These are phyloP conservation scores for Neurospora intermedia DNA, from an alignment of 495 filamentous ascomycete genomes.

Conservation along the genomic window DNA sequence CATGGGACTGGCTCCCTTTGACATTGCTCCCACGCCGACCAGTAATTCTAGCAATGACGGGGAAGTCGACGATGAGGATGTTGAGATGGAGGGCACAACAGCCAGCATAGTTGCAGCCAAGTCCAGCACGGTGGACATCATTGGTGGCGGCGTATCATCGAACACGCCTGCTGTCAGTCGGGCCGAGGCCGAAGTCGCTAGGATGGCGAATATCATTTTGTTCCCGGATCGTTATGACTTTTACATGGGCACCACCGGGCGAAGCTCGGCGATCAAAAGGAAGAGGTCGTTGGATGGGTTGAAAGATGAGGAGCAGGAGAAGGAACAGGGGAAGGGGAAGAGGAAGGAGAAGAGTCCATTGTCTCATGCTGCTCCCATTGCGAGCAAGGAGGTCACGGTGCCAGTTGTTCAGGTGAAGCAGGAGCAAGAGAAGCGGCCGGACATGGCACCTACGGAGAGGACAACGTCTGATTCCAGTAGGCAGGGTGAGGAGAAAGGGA, in stretches of 20 bases:
- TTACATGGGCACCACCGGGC: constrained; percentile 26
- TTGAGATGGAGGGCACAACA: constrained; percentile 11
- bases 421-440: not conserved
- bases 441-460: not conserved
- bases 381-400: not conserved
- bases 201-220: constrained; percentile 39
- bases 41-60: not conserved
- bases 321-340: constrained; percentile 1
- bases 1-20: constrained; percentile 39
- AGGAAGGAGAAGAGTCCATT: not conserved
- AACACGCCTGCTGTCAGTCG: constrained; percentile 18
- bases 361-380: not conserved
- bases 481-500: not conserved
- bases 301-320: not conserved
- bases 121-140: not conserved
- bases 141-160: not conserved
- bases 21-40: constrained; percentile 22
- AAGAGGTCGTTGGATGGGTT: not conserved
- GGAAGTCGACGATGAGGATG: constrained; percentile 9
- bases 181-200: constrained; percentile 36
- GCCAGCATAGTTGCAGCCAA: not conserved
- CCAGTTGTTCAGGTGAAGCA: not conserved
- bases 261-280: constrained; percentile 16
- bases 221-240: constrained; percentile 42
- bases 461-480: not conserved